Evolutionary conservation across 495 filamentous ascomycete species (phyloP).

Genomic region (Penicillium psychrofluorescens): DNA sequence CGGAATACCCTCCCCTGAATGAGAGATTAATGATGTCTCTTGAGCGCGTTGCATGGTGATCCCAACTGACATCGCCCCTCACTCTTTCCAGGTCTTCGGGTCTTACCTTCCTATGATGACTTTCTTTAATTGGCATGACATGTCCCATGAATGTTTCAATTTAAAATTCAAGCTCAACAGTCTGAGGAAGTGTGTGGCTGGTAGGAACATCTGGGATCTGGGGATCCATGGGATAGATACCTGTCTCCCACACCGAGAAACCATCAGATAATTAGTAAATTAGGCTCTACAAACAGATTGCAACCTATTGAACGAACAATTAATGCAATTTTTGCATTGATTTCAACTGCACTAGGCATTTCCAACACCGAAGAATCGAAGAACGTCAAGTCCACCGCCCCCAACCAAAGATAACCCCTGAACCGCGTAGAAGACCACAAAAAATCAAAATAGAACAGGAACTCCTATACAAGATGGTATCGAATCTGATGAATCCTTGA

Average conservation of each 20-base stretch:
- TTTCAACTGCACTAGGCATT: slow-evolving; percentile 4
- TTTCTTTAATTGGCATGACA: slow-evolving; percentile 18
- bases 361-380: slow-evolving; percentile 6
- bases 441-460: slow-evolving; percentile 1
- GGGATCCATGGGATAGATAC: no score
- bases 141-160: slow-evolving; percentile 19
- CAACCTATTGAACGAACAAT: no score
- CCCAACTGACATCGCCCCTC: background rate
- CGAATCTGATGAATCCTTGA: slow-evolving; percentile 23
- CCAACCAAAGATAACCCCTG: slow-evolving; percentile 1
- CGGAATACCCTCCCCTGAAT: no score
- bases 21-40: no score
- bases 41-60: background rate
- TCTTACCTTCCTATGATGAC: slow-evolving; percentile 23
- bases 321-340: no score
- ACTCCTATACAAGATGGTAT: slow-evolving; percentile 42
- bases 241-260: no score
- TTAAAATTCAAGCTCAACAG: slow-evolving; percentile 31
- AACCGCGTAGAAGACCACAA: slow-evolving; percentile 2
- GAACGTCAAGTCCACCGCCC: no score
- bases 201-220: no score
- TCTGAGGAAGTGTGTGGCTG: slow-evolving; percentile 14
- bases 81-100: background rate
- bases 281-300: no score
- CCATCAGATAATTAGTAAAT: no score